Percentiles rank a stretch among this genome's conserved stretches.
phyloP scores from a whole-genome alignment of 225 moss, liverwort and hornwort genomes.

The Physcomitrellopsis africana region DNA sequence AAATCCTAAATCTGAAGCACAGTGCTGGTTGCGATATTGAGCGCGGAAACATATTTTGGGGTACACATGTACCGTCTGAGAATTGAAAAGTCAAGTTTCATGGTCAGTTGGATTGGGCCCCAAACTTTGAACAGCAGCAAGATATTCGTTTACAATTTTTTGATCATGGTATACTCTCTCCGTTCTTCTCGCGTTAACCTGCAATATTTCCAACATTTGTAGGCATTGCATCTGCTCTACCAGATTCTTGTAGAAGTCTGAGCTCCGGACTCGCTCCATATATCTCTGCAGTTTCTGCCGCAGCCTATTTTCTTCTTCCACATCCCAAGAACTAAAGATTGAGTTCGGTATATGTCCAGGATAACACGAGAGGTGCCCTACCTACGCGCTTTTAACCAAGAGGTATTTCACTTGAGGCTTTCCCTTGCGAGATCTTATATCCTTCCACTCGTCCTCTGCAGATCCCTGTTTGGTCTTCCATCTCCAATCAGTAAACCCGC shows the following conservation, averaged over 20 bases:
- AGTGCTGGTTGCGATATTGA: not conserved
- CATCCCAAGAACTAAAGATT: constrained; percentile 20
- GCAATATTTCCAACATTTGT: constrained; percentile 56
- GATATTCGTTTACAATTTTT: constrained; percentile 21
- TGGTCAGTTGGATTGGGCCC: constrained; percentile 25
- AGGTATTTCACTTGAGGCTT: constrained; percentile 22
- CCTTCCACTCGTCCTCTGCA: too few species aligned
- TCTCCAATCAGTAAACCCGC: too few species aligned
- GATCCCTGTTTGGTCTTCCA: too few species aligned
- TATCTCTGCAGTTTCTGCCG: constrained; percentile 52
- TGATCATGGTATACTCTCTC: not conserved
- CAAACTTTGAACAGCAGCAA: constrained; percentile 8
- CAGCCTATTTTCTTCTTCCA: constrained; percentile 52
- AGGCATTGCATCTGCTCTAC: constrained; percentile 71
- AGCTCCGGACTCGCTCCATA: constrained; percentile 63
- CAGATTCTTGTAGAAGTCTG: constrained; percentile 62
- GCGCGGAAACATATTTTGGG: not conserved
- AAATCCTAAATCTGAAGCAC: constrained; percentile 9
- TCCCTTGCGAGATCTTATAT: too few species aligned
- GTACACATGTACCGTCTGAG: constrained; percentile 31
- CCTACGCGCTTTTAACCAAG: constrained; percentile 6
- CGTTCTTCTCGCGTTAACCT: constrained; percentile 24
- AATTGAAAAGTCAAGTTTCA: constrained; percentile 38
- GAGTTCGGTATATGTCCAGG: constrained; percentile 20
- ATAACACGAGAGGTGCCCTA: constrained; percentile 31